phyloP scores from a whole-genome alignment of 257 asterid species.

The Lantana camara region DNA sequence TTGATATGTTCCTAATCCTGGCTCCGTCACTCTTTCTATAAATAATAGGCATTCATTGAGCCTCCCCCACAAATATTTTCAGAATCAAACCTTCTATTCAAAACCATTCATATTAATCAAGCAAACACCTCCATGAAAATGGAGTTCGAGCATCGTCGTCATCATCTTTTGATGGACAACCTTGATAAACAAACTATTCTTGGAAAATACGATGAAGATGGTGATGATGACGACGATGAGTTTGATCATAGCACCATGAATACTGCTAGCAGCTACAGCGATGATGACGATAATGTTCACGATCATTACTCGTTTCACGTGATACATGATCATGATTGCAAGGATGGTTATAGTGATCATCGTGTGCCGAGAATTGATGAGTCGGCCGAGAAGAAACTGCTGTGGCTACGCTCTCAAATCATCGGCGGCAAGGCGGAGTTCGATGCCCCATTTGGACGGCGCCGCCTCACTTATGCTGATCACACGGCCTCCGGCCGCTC shows the following conservation, averaged over 20 bases:
- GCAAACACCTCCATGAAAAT: neutral
- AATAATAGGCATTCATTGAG: too few relatives aligned
- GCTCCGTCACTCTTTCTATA: too few relatives aligned
- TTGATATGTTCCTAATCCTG: too few relatives aligned
- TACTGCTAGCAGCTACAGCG: neutral
- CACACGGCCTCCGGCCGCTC: conserved; percentile 81
- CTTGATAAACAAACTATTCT: neutral
- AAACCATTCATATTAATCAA: neutral
- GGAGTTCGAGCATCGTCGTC: neutral
- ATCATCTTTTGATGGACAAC: neutral
- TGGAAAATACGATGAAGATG: neutral
- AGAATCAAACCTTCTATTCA: neutral
- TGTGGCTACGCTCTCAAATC: conserved; percentile 68
- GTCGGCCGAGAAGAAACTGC: conserved; percentile 39
- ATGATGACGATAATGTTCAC: neutral
- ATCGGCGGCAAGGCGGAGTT: conserved; percentile 49
- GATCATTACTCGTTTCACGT: conserved; percentile 11
- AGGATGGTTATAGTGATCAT: neutral
- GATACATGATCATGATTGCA: conserved; percentile 26
- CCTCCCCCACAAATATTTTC: too few relatives aligned
- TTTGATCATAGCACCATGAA: too few relatives aligned
- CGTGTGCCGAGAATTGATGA: conserved; percentile 16
- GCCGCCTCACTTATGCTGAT: conserved; percentile 72
- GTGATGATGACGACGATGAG: neutral
- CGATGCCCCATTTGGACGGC: conserved; percentile 61